Conservation (phyloP, 352 stramenopile genomes). For the Pythium dissotocum region DNA sequence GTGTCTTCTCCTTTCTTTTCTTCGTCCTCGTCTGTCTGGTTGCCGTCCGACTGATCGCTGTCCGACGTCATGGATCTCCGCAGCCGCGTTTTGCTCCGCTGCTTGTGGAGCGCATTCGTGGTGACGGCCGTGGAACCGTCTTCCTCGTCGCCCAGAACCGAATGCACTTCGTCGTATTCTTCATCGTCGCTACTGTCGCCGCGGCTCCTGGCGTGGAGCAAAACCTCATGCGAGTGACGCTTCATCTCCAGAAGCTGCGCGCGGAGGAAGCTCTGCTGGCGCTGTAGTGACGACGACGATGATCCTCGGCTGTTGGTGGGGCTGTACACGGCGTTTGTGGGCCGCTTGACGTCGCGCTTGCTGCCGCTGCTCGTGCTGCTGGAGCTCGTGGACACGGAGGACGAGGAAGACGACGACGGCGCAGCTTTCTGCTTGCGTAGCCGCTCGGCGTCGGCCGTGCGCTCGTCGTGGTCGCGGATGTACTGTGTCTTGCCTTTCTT, state of each 20-base stretch:
- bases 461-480: constrained; percentile 61
- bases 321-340: neutral
- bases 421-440: constrained; percentile 32
- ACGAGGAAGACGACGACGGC: constrained; percentile 41
- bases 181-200: constrained; percentile 38
- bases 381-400: constrained; percentile 34
- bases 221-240: constrained; percentile 58
- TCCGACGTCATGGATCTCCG: constrained; percentile 12
- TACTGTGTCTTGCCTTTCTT: constrained; percentile 54
- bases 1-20: constrained; percentile 20
- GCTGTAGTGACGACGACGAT: constrained; percentile 36
- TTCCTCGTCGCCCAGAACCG: constrained; percentile 33
- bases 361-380: constrained; percentile 8
- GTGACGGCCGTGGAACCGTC: constrained; percentile 16
- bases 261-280: constrained; percentile 67
- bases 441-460: constrained; percentile 38
- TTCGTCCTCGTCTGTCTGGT: constrained; percentile 24
- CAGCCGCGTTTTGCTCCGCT: constrained; percentile 11
- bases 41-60: constrained; percentile 15
- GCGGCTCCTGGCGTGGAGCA: constrained; percentile 35
- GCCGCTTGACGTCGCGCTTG: constrained; percentile 9
- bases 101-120: constrained; percentile 3
- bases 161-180: constrained; percentile 34
- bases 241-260: constrained; percentile 80
- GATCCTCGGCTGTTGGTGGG: constrained; percentile 17